These are phyloP conservation scores for Lasiosphaeriaceae sp. DNA, from an alignment of 495 filamentous ascomycete genomes.

Conservation along the genomic window DNA sequence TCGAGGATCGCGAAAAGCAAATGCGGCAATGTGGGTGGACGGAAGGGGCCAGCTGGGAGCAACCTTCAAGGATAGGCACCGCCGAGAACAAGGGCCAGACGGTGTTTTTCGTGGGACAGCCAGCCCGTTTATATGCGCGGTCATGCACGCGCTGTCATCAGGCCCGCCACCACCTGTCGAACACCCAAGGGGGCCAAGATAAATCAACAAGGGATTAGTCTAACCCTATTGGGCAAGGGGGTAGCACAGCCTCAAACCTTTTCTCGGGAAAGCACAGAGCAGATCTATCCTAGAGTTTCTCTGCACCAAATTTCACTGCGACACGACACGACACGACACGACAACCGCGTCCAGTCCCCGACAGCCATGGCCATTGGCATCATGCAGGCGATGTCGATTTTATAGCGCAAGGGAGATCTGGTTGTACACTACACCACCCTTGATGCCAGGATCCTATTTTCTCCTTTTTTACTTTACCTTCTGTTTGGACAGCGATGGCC, in stretches of 20 bases:
- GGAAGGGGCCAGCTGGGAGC: neutral
- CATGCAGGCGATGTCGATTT: no score
- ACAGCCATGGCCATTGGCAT: no score
- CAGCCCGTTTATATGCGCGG: slow-evolving; percentile 24
- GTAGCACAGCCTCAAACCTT: slow-evolving; percentile 18
- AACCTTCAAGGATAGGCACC: neutral
- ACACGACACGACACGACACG: no score
- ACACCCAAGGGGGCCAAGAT: no score
- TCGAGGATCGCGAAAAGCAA: neutral
- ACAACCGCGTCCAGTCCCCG: no score
- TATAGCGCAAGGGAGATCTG: neutral
- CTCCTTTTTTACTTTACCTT: no score
- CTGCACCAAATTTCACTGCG: neutral
- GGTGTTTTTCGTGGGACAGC: slow-evolving; percentile 12
- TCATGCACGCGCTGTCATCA: neutral
- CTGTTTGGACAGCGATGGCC: no score
- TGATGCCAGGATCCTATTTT: neutral
- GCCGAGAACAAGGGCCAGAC: slow-evolving; percentile 10
- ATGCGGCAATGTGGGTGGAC: neutral
- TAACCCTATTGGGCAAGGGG: slow-evolving; percentile 15
- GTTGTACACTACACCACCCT: slow-evolving; percentile 2
- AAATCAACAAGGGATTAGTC: slow-evolving; percentile 11
- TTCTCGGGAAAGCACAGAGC: neutral
- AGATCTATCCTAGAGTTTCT: neutral
- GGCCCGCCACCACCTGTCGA: neutral